Evolutionary conservation across 139 green algal genomes (phyloP).

Genomic region (Ettlia oleoabundans): DNA sequence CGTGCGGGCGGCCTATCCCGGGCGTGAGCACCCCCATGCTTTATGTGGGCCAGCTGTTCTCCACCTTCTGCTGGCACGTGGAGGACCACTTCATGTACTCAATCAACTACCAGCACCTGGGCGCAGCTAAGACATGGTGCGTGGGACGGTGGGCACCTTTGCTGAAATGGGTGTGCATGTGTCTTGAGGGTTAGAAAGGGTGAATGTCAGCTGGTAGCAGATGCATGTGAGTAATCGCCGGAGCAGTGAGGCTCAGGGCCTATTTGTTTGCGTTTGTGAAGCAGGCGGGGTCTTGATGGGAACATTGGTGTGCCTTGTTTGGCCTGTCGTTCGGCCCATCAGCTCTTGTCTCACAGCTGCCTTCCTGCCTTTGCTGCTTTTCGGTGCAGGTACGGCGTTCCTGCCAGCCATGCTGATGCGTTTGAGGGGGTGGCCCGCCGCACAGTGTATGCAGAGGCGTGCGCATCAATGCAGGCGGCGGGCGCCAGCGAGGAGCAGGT

Average conservation of each 20-base stretch:
- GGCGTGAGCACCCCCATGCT: constrained; percentile 87
- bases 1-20: constrained; percentile 31
- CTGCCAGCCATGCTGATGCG: constrained; percentile 58
- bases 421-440: constrained; percentile 70
- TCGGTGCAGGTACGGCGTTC: constrained; percentile 68
- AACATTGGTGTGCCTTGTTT: too few relatives aligned
- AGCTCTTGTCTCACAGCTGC: background rate
- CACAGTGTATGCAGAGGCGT: background rate
- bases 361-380: too few relatives aligned
- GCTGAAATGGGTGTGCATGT: background rate
- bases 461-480: background rate
- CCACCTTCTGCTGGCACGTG: constrained; percentile 92
- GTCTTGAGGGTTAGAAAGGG: too few relatives aligned
- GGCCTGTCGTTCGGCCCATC: too few relatives aligned
- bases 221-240: too few relatives aligned
- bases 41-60: constrained; percentile 91
- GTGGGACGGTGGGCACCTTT: background rate
- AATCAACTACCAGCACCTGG: constrained; percentile 80
- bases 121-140: constrained; percentile 89
- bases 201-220: too few relatives aligned
- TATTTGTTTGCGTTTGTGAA: too few relatives aligned
- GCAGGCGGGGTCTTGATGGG: too few relatives aligned
- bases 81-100: constrained; percentile 90
- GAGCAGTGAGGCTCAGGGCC: too few relatives aligned
- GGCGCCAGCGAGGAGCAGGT: background rate